Evolutionary conservation across 495 filamentous ascomycete genomes (phyloP).

Genomic region (Penicillium cinerascens): DNA sequence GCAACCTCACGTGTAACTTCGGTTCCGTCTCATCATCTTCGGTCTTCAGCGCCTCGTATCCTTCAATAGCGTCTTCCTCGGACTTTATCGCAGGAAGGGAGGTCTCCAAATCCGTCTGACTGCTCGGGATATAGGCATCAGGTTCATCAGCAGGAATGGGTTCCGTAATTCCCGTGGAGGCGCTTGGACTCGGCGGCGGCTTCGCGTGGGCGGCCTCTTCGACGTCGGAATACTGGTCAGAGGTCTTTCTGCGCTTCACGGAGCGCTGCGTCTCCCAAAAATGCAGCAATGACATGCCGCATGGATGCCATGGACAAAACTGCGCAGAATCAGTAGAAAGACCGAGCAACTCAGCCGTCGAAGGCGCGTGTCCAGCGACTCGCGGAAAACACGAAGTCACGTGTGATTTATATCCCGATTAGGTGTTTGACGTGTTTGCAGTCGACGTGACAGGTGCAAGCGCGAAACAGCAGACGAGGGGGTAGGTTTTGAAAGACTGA

Average conservation of each 20-base stretch:
- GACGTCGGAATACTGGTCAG: slow-evolving; percentile 5
- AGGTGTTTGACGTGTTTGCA: slow-evolving; percentile 31
- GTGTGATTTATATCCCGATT: slow-evolving; percentile 23
- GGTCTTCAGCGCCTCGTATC: slow-evolving; percentile 66
- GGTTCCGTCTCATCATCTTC: slow-evolving; percentile 34
- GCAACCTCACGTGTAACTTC: slow-evolving; percentile 46
- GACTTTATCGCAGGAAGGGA: slow-evolving; percentile 65
- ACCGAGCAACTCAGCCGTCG: neutral
- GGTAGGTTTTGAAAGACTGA: neutral
- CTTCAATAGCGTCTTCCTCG: slow-evolving; percentile 68
- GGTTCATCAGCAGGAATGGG: slow-evolving; percentile 31
- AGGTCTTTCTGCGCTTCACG: slow-evolving; percentile 33
- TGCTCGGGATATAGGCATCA: slow-evolving; percentile 34
- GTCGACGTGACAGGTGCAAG: neutral
- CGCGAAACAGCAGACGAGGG: neutral
- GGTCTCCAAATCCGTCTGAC: slow-evolving; percentile 70
- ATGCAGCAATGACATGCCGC: slow-evolving; percentile 41
- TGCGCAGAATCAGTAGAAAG: no score
- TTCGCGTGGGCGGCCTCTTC: slow-evolving; percentile 5
- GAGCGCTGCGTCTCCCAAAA: slow-evolving; percentile 42
- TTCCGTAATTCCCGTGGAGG: slow-evolving; percentile 9
- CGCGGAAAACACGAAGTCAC: slow-evolving; percentile 36
- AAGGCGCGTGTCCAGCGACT: slow-evolving; percentile 18
- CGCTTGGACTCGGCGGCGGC: slow-evolving; percentile 17
- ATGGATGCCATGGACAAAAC: slow-evolving; percentile 7